Evolutionary conservation across 768 basidiomycete genomes (phyloP).

Genomic region (Podaxis sp.): DNA sequence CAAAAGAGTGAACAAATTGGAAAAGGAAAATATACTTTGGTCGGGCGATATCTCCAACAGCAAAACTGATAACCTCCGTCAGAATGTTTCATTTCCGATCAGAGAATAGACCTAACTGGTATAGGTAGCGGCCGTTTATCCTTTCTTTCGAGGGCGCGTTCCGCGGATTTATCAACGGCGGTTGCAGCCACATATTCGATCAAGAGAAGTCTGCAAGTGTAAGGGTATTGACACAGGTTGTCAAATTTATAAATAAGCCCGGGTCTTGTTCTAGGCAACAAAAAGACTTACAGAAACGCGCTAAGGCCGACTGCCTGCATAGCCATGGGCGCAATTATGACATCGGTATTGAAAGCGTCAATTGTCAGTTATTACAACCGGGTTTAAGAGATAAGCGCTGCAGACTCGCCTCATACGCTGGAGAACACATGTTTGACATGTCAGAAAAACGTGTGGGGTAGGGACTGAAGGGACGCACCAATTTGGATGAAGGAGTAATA

Average conservation of each 20-base stretch:
- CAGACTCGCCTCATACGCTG: constrained; percentile 66
- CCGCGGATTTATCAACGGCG: constrained; percentile 57
- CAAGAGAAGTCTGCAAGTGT: constrained; percentile 58
- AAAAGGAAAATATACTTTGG: constrained; percentile 51
- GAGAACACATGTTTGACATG: not conserved
- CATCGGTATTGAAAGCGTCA: not conserved
- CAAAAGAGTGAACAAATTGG: not conserved
- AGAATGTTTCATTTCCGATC: not conserved
- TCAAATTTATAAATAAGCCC: not conserved
- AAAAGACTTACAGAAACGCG: constrained; percentile 72
- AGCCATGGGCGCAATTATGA: not conserved
- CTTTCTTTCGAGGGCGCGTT: constrained; percentile 73
- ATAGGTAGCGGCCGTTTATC: constrained; percentile 74
- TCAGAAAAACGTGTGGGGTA: constrained; percentile 8
- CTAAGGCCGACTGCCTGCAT: constrained; percentile 74
- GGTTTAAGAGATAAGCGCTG: not conserved
- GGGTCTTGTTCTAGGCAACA: not conserved
- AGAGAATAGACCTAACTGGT: constrained; percentile 39
- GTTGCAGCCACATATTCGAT: constrained; percentile 84
- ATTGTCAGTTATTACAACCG: not conserved
- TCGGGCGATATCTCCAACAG: constrained; percentile 79
- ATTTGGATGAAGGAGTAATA: constrained; percentile 48
- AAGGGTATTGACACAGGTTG: not conserved
- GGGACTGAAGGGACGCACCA: constrained; percentile 26
- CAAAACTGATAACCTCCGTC: constrained; percentile 53